Evolutionary conservation across 2,329 filamentous ascomycete genomes (phyloP).

Genomic region (Onygenales sp.): DNA sequence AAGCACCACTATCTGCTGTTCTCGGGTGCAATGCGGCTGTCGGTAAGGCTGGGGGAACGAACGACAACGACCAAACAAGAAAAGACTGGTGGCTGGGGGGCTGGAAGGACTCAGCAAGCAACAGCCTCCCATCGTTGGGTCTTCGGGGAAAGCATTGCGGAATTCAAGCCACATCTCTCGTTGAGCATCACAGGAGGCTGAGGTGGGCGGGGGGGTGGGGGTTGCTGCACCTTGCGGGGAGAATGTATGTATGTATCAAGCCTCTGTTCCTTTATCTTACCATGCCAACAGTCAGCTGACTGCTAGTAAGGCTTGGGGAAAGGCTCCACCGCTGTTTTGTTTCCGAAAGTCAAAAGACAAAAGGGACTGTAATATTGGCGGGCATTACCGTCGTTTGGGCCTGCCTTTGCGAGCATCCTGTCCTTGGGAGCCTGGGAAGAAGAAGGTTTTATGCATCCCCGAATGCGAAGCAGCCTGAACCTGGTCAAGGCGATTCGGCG

Average conservation of each 20-base stretch:
- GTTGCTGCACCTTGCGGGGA: neutral
- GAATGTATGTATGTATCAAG: neutral
- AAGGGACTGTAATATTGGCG: neutral
- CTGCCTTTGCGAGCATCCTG: neutral
- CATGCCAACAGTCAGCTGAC: neutral
- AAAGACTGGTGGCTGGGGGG: neutral
- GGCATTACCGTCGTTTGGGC: neutral
- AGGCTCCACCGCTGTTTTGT: constrained; percentile 2
- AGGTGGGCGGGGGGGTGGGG: neutral
- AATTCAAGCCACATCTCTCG: too few species aligned
- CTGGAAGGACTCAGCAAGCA: neutral
- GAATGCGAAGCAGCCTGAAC: too few species aligned
- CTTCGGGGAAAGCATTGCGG: too few species aligned
- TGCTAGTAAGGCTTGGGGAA: neutral
- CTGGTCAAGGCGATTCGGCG: too few species aligned
- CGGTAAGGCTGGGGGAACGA: neutral
- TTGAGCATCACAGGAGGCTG: too few species aligned
- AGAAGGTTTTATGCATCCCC: too few species aligned
- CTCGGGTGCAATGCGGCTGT: neutral
- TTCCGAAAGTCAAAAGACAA: neutral
- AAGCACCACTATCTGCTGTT: neutral
- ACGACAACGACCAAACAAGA: neutral
- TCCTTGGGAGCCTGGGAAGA: neutral
- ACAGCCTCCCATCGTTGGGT: too few species aligned
- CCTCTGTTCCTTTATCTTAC: neutral